phyloP scores from a whole-genome alignment of 2,329 filamentous ascomycete species.

The Aspergillus proliferans region DNA sequence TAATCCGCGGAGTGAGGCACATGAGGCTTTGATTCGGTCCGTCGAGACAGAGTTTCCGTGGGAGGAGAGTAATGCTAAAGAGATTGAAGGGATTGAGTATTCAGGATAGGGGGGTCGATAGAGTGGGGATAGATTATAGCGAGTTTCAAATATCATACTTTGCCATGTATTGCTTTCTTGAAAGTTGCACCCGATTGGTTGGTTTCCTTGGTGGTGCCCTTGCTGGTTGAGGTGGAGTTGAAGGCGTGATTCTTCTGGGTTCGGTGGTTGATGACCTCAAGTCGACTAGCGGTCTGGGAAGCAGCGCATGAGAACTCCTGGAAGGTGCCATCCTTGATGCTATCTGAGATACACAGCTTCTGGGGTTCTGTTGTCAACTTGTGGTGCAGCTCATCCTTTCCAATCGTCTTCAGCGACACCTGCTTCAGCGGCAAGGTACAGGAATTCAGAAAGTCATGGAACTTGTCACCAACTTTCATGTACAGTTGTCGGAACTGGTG shows the following conservation, averaged over 20 bases:
- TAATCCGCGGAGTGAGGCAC: no score
- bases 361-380: background rate
- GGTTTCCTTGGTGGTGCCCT: no score
- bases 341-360: background rate
- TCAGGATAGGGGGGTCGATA: no score
- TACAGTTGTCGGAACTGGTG: background rate
- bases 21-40: no score
- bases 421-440: constrained; percentile 1
- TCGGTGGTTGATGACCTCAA: background rate
- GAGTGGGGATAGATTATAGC: no score
- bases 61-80: no score
- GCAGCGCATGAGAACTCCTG: background rate
- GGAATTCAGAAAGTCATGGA: constrained; percentile 5
- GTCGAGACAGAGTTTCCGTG: no score
- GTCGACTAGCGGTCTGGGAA: background rate
- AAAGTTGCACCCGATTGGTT: no score
- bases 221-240: no score
- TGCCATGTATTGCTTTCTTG: no score
- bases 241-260: background rate
- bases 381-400: constrained; percentile 1
- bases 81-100: no score
- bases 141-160: no score
- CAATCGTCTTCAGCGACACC: background rate
- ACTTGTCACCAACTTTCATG: background rate
- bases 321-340: background rate